These are phyloP conservation scores for Thermomyces lanuginosus DNA, from an alignment of 2,329 filamentous ascomycete species.

Conservation along the genomic window DNA sequence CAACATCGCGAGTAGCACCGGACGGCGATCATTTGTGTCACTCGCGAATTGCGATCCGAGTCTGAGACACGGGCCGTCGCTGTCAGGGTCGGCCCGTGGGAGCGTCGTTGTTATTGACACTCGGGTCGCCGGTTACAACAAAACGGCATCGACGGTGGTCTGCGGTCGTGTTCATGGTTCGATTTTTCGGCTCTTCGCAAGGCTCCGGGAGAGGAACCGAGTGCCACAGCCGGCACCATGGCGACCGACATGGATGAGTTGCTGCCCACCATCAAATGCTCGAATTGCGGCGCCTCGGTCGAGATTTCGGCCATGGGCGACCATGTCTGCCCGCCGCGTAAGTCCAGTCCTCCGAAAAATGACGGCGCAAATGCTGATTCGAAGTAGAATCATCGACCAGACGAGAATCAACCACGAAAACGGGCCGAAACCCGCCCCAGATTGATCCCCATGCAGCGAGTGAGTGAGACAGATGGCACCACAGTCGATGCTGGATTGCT, in stretches of 20 bases:
- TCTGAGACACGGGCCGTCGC: too few relatives aligned
- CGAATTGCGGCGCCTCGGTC: conserved; percentile 58
- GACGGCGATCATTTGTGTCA: too few relatives aligned
- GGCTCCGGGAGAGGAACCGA: too few relatives aligned
- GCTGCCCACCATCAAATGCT: conserved; percentile 76
- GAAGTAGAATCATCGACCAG: too few relatives aligned
- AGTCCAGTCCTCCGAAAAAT: too few relatives aligned
- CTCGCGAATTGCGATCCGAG: too few relatives aligned
- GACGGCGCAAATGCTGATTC: too few relatives aligned
- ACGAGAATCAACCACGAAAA: conserved; percentile 29
- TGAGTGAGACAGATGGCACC: conserved; percentile 23
- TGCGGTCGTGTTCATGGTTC: conserved; percentile 1
- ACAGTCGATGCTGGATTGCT: not conserved
- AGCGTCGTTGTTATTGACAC: too few relatives aligned
- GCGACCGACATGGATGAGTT: conserved; percentile 39
- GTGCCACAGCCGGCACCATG: conserved; percentile 15
- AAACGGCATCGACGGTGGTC: not conserved
- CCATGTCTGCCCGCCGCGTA: conserved; percentile 52
- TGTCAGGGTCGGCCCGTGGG: too few relatives aligned
- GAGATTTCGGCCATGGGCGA: conserved; percentile 77
- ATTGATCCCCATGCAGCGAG: conserved; percentile 44
- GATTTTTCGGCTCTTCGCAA: not conserved
- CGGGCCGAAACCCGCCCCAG: conserved; percentile 33
- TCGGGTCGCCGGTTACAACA: too few relatives aligned
- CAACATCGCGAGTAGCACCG: too few relatives aligned